These are phyloP conservation scores for Globisporangium paroecandrum DNA, from an alignment of 352 stramenopile species.

Conservation along the genomic window DNA sequence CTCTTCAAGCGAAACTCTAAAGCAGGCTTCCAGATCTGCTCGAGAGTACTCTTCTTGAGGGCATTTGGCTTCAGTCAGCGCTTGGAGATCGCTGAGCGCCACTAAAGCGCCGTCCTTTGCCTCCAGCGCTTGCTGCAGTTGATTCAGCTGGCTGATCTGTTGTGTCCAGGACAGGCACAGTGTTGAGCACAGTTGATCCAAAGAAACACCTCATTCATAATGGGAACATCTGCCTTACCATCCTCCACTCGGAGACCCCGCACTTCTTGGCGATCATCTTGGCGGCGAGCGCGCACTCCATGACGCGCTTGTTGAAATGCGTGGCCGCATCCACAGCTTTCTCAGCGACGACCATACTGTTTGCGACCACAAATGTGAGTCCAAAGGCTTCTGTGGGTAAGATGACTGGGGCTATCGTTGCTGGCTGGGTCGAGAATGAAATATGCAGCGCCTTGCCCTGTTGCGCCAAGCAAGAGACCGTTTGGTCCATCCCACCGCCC, in stretches of 20 bases:
- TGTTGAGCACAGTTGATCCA: too few species aligned
- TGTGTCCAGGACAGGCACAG: background rate
- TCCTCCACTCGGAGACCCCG: constrained; percentile 31
- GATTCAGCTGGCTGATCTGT: constrained; percentile 42
- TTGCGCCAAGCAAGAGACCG: constrained; percentile 54
- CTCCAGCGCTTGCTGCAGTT: constrained; percentile 35
- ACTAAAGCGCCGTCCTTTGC: background rate
- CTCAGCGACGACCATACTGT: constrained; percentile 57
- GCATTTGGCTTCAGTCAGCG: constrained; percentile 19
- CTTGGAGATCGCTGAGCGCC: constrained; percentile 29
- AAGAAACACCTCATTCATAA: too few species aligned
- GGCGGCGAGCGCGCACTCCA: constrained; percentile 70
- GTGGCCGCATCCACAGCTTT: constrained; percentile 69
- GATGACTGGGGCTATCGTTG: constrained; percentile 20
- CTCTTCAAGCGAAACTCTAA: constrained; percentile 18
- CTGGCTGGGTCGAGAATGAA: constrained; percentile 41
- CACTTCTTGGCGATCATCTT: constrained; percentile 64
- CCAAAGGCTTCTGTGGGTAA: constrained; percentile 27
- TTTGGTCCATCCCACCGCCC: constrained; percentile 85
- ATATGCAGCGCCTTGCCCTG: constrained; percentile 50
- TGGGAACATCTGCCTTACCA: background rate
- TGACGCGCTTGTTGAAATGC: constrained; percentile 77
- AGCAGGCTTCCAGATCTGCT: constrained; percentile 27
- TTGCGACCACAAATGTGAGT: constrained; percentile 70
- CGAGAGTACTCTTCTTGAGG: constrained; percentile 26